These are phyloP conservation scores for Epichloe festucae DNA, from an alignment of 2,329 filamentous ascomycete genomes.

Conservation along the genomic window DNA sequence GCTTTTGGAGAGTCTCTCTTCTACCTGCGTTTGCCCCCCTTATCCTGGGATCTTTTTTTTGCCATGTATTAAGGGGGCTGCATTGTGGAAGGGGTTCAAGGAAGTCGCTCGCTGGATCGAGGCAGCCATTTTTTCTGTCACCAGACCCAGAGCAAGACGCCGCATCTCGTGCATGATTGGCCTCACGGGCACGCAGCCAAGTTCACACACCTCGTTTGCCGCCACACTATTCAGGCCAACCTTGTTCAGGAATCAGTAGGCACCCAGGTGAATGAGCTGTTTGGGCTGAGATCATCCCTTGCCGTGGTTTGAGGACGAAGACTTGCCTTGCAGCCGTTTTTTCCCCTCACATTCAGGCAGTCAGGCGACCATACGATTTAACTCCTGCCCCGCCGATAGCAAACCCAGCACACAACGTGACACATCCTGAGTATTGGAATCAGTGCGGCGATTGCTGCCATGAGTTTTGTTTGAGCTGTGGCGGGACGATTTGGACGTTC, in stretches of 20 bases:
- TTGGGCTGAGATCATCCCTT: too few relatives aligned
- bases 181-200: slow-evolving; percentile 2
- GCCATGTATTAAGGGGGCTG: not conserved
- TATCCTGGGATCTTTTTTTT: too few relatives aligned
- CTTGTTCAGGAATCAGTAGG: not conserved
- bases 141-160: not conserved
- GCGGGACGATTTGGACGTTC: not conserved
- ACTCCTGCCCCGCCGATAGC: not conserved
- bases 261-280: not conserved
- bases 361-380: not conserved
- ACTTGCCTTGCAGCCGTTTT: too few relatives aligned
- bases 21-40: too few relatives aligned
- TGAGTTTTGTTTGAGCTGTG: not conserved
- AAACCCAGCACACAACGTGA: not conserved
- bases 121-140: not conserved
- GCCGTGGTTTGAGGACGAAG: not conserved
- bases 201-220: not conserved
- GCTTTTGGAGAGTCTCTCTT: too few relatives aligned
- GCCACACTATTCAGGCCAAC: not conserved
- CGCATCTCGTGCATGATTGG: not conserved
- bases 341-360: too few relatives aligned
- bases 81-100: not conserved
- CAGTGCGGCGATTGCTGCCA: not conserved
- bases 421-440: not conserved
- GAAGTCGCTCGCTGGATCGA: not conserved